A percentile compares a stretch with the other conserved stretches of the same genome.
Conservation (phyloP, 169 alveolate genomes). For the Eimeria necatrix region DNA sequence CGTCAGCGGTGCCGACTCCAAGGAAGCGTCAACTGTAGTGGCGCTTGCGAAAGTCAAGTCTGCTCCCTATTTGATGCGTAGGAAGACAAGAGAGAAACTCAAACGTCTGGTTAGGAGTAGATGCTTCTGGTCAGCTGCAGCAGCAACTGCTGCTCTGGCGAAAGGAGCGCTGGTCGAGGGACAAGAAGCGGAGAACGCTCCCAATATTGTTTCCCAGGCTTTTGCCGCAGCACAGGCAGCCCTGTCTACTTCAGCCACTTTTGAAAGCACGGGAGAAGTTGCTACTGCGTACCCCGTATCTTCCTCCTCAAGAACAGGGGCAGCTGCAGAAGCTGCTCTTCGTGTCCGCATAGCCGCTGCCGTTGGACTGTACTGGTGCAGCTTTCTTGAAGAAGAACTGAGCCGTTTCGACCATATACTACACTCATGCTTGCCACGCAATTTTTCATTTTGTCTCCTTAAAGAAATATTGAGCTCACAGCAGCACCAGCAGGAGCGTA, state of each 20-base stretch:
- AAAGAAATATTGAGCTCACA: not conserved
- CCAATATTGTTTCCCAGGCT: conserved; percentile 2
- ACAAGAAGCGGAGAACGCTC: not conserved
- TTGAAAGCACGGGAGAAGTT: not conserved
- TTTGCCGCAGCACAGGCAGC: conserved; percentile 9
- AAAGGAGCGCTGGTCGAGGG: not conserved
- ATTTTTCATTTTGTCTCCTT: not conserved
- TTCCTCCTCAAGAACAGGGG: not conserved
- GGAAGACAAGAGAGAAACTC: conserved; percentile 68
- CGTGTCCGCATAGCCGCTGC: conserved; percentile 25
- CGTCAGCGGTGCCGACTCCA: not conserved
- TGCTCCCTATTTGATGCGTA: conserved; percentile 27
- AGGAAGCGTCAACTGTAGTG: conserved; percentile 44
- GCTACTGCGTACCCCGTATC: not conserved
- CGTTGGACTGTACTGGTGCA: conserved; percentile 67
- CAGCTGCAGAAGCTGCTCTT: conserved; percentile 57
- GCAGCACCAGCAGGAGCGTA: not conserved
- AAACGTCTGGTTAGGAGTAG: not conserved
- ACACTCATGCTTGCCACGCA: not conserved
- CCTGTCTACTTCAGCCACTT: not conserved
- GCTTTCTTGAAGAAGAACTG: not conserved
- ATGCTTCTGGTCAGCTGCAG: conserved; percentile 58
- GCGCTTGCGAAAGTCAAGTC: conserved; percentile 77
- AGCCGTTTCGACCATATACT: not conserved
- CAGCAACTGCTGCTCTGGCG: conserved; percentile 38